Evolutionary conservation across 176 grass and related monocot species (phyloP).

Genomic region (Oryza meyeriana): DNA sequence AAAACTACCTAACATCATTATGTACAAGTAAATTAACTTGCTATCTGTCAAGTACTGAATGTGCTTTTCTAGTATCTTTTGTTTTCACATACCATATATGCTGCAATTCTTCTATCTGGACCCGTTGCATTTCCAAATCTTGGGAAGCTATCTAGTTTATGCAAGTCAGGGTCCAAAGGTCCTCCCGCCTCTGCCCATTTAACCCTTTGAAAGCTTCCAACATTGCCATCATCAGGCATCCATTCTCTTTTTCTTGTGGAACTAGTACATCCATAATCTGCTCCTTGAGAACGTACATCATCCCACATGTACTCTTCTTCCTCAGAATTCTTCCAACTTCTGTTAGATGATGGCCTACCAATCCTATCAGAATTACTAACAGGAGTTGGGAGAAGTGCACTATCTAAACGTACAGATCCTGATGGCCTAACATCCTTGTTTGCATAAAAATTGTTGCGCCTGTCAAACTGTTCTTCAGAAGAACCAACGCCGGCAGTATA

Average conservation of each 20-base stretch:
- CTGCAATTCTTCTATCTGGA: conserved; percentile 39
- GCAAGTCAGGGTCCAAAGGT: conserved; percentile 28
- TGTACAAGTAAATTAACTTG: conserved; percentile 16
- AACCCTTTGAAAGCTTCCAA: conserved; percentile 45
- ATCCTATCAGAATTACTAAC: conserved; percentile 48
- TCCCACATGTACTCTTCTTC: conserved; percentile 98
- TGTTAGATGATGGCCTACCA: conserved; percentile 48
- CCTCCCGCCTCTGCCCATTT: conserved; percentile 46
- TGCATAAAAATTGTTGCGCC: conserved; percentile 44
- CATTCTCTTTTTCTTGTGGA: conserved; percentile 60
- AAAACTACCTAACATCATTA: neutral
- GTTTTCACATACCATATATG: conserved; percentile 55
- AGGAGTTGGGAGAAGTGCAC: conserved; percentile 43
- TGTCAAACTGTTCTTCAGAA: conserved; percentile 44
- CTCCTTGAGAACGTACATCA: conserved; percentile 53
- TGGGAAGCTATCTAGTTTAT: conserved; percentile 38
- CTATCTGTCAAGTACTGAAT: neutral
- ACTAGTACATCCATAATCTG: conserved; percentile 38
- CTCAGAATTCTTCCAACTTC: conserved; percentile 92
- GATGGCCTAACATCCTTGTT: conserved; percentile 40
- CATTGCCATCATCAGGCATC: conserved; percentile 44
- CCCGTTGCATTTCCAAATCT: conserved; percentile 40
- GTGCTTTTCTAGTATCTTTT: conserved; percentile 11
- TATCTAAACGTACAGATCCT: conserved; percentile 43
- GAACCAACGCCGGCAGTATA: conserved; percentile 30